Conservation (phyloP, 2,329 filamentous ascomycete genomes). For the Alternaria infectoria region DNA sequence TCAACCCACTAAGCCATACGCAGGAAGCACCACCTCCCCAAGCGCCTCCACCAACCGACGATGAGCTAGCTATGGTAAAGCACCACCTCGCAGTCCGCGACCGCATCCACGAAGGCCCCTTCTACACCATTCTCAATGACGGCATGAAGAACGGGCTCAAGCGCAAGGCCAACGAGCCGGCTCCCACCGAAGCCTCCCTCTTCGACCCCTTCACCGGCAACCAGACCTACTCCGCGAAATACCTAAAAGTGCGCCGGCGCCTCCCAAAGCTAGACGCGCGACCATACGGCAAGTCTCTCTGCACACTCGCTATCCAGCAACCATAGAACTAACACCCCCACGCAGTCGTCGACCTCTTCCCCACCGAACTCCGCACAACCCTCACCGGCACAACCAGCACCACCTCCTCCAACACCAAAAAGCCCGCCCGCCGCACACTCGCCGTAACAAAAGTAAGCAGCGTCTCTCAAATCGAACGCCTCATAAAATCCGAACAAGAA, state of each 20-base stretch:
- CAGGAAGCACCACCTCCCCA: constrained; percentile 45
- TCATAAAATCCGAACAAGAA: constrained; percentile 53
- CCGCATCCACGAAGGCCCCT: constrained; percentile 64
- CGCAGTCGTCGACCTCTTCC: constrained; percentile 64
- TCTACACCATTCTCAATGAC: constrained; percentile 63
- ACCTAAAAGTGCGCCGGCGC: constrained; percentile 61
- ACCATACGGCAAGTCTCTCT: constrained; percentile 58
- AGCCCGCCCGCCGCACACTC: constrained; percentile 36
- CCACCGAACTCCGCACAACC: constrained; percentile 62
- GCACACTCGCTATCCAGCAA: neutral
- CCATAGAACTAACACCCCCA: neutral
- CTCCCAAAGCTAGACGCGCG: constrained; percentile 62
- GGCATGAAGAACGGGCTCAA: constrained; percentile 53
- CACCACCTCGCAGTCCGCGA: constrained; percentile 61
- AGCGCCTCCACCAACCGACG: constrained; percentile 48
- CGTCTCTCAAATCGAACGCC: constrained; percentile 48
- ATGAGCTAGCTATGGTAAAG: constrained; percentile 57
- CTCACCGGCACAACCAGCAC: constrained; percentile 52
- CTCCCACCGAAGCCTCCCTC: constrained; percentile 41
- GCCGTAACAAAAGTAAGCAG: constrained; percentile 41
- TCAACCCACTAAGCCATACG: constrained; percentile 25
- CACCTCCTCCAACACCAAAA: constrained; percentile 22
- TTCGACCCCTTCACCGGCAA: constrained; percentile 69
- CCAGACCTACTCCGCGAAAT: constrained; percentile 65
- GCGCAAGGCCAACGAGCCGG: constrained; percentile 46